Evolutionary conservation across 2,329 filamentous ascomycete genomes (phyloP).

Genomic region (Talaromyces piceae): DNA sequence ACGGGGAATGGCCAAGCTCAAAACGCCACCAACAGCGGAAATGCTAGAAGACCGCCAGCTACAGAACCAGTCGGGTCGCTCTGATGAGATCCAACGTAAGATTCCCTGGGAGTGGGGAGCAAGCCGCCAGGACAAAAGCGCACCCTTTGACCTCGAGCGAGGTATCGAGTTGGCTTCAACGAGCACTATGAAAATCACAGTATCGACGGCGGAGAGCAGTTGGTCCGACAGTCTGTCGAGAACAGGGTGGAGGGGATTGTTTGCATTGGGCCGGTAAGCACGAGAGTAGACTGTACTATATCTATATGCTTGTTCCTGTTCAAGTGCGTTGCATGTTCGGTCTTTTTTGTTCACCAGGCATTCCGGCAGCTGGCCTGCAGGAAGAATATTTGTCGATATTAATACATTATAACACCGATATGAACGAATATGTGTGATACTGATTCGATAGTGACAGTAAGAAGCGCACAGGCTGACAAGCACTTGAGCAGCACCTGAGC

Average conservation of each 20-base stretch:
- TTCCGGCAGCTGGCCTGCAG: not conserved
- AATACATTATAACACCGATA: not conserved
- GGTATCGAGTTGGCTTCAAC: slow-evolving; percentile 7
- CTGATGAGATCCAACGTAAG: not conserved
- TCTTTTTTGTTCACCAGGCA: not conserved
- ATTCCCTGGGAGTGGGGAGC: not conserved
- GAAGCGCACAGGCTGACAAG: not conserved
- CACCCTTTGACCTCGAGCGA: slow-evolving; percentile 4
- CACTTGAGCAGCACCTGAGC: too few relatives aligned
- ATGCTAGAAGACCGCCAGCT: not conserved
- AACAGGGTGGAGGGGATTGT: slow-evolving; percentile 6
- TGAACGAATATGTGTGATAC: not conserved
- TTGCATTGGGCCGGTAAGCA: slow-evolving; percentile 10
- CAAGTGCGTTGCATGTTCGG: not conserved
- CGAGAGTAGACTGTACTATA: too few relatives aligned
- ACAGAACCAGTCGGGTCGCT: not conserved
- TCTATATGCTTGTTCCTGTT: not conserved
- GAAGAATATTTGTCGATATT: not conserved
- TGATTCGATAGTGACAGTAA: not conserved
- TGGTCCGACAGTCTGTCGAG: not conserved
- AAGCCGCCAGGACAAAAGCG: not conserved
- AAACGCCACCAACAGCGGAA: not conserved
- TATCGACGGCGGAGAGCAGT: slow-evolving; percentile 4
- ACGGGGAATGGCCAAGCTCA: slow-evolving; percentile 2
- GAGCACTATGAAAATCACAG: slow-evolving; percentile 6